Base-by-base conservation (phyloP, 495 filamentous ascomycete genomes). In the Beverwykella pulmonaria region DNA sequence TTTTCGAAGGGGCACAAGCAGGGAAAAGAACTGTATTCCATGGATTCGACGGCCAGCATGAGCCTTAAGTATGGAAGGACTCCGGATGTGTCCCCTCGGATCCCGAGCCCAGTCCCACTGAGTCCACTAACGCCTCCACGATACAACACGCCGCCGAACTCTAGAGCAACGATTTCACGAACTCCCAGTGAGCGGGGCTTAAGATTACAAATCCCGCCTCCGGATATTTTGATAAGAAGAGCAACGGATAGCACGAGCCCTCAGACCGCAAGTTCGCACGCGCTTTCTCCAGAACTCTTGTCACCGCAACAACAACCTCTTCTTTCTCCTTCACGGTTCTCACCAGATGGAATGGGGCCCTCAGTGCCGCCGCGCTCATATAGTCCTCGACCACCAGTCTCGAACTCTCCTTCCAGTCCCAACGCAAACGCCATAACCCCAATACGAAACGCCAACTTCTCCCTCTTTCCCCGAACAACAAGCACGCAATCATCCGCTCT, bases 81-180 rank as follows among this genome's bases (percentile, higher is more conserved):
- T 19, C 49, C 57, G 20, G 65, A 68, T 44, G 46, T 61, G 9
- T 68, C 65, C 7, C 65, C 65, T 8, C 52, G 59, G 6, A 50
- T 69, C 9, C 53, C 59, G 20, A 63, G 29, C 10, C 65, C 60
- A 6, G 29, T 22, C n/a, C 61, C 61, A 5, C 30, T 60, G 5
- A 69, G 67, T 39, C 67, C 67, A 9, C 26, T 63, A 7, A 63
- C 59, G 27, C 53, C 55, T 4, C 67, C 67, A n/a, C 46, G 58
- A 26, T n/a, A 59, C 20, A 20, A 59, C 14, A 39, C 59, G 22
- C 47, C 59, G 15, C 29, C 59, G 25, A 59, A 44, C 26, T 57
- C 65, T 1, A 32, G 48, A 46, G 20, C 30, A 26, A 22, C 15
- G 2, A 53, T 19, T 19, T 48, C 48, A 3, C 25, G 53, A 69